Base-by-base conservation (phyloP, 139 green algal genomes). In the Trebouxia sp. region DNA sequence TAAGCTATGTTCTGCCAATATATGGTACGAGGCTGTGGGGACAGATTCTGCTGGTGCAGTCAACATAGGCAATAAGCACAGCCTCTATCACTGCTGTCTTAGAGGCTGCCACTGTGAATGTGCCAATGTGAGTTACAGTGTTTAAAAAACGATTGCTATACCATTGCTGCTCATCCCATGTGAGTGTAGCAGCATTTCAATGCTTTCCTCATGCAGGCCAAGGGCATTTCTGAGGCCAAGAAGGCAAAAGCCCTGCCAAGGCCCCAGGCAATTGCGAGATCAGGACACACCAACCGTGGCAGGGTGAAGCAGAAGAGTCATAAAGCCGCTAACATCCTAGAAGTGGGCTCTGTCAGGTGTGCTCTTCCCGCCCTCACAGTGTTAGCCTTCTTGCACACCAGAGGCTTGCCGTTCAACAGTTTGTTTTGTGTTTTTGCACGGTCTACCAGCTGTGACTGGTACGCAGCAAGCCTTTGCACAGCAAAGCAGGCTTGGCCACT, bases 251-350 rank as follows among this genome's bases (percentile, higher is more conserved):
- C 30, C 24, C 26, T n/a, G n/a, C 22, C 77, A 76, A 82, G 30
- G 26, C 7, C 41, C 39, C n/a, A 55, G 39, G 91, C 90, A 78
- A 94, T 96, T 83, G 88, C 83, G 30, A 72, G 77, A n/a, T 87
- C 77, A 14, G 93, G 92, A 7, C 90, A 96, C 89, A 96, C 91
- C 12, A 93, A 87, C 76, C 80, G 92, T 20, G 93, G 93, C 4
- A 80, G 93, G 14, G 89, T 97, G 39, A 85, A 89, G 76, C 93
- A 97, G 79, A 97, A 97, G 85, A 86, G 75, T 42, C 88, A 93
- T 84, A 94, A 94, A 81, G 76, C 75, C 6, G 91, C 90, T 8
- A 87, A 93, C 39, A 80, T 95, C 77, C 75, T 95, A 37, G 47
- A 84, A 10, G 80, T 86, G 1, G 90, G 90, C 22, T 45, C n/a